Conservation (phyloP, 768 basidiomycete genomes). For the Leccinum uliginosum region DNA sequence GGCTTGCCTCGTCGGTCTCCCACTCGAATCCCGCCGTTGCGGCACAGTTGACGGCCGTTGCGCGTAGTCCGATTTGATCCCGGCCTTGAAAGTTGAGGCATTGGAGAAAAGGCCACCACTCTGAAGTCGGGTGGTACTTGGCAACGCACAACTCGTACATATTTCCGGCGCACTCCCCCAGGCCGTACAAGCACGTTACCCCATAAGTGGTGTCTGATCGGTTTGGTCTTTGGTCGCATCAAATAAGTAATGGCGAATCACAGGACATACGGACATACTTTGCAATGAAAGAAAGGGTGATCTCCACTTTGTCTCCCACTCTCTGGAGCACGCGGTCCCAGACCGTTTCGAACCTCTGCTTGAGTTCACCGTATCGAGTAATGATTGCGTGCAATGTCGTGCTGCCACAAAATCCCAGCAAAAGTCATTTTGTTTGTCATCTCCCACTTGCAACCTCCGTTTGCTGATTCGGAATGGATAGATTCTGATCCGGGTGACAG, state of each 20-base stretch:
- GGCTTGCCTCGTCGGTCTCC: slow-evolving; percentile 51
- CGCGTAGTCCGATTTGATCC: slow-evolving; percentile 59
- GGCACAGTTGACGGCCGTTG: slow-evolving; percentile 65
- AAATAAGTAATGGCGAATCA: slow-evolving; percentile 3
- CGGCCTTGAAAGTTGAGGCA: slow-evolving; percentile 71
- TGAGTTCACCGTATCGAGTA: slow-evolving; percentile 62
- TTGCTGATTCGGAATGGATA: slow-evolving; percentile 32
- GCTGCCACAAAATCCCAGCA: slow-evolving; percentile 31
- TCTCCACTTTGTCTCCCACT: slow-evolving; percentile 59
- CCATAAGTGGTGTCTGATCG: slow-evolving; percentile 67
- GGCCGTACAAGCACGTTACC: slow-evolving; percentile 78
- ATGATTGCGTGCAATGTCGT: slow-evolving; percentile 57
- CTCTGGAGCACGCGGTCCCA: slow-evolving; percentile 68
- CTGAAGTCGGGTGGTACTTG: slow-evolving; percentile 48
- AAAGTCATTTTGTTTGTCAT: slow-evolving; percentile 25
- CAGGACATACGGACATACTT: slow-evolving; percentile 42
- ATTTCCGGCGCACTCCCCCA: slow-evolving; percentile 81
- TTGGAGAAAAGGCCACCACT: slow-evolving; percentile 81
- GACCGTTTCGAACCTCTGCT: slow-evolving; percentile 70
- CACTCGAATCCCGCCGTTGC: slow-evolving; percentile 62
- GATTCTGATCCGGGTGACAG: slow-evolving; percentile 45
- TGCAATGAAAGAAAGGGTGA: slow-evolving; percentile 71
- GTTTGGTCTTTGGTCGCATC: slow-evolving; percentile 46
- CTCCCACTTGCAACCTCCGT: slow-evolving; percentile 14
- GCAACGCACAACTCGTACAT: slow-evolving; percentile 82